A percentile compares a stretch with the other conserved stretches of the same genome.
Conservation (phyloP, 495 filamentous ascomycete species). For the Polyplosphaeria fusca region DNA sequence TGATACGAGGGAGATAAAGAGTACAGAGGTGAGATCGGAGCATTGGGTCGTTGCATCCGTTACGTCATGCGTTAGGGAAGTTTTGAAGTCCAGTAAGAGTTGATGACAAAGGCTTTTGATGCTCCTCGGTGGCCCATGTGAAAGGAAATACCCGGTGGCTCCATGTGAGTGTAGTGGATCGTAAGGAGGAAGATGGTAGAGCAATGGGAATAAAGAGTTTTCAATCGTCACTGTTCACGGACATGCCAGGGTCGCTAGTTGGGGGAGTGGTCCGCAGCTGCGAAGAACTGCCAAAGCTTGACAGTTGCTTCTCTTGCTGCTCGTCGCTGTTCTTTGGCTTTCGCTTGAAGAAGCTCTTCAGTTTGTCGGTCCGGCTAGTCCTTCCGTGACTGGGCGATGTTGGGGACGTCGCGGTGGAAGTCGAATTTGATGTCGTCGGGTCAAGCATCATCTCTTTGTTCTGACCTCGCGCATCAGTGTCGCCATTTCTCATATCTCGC, state of each 20-base stretch:
- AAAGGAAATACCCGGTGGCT: background rate
- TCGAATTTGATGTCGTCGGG: conserved; percentile 18
- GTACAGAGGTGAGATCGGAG: background rate
- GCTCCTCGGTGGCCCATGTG: background rate
- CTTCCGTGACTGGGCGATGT: conserved; percentile 17
- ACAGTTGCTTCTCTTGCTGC: conserved; percentile 25
- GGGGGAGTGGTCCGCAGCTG: conserved; percentile 25
- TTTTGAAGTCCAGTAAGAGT: background rate
- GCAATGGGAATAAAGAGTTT: no score
- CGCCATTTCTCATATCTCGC: conserved; percentile 21
- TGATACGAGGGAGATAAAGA: no score
- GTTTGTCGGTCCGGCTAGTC: conserved; percentile 20
- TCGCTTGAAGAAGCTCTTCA: conserved; percentile 28
- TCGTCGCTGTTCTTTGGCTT: conserved; percentile 19
- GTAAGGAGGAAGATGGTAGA: background rate
- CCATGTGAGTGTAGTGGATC: background rate
- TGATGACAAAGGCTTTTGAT: background rate
- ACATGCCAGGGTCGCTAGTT: conserved; percentile 28
- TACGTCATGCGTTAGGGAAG: background rate
- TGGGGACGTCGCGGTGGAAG: conserved; percentile 20
- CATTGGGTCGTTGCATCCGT: background rate
- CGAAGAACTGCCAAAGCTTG: conserved; percentile 23
- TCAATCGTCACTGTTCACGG: conserved; percentile 27
- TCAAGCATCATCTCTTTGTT: conserved; percentile 24
- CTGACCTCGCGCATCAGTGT: conserved; percentile 18